Evolutionary conservation across 495 filamentous ascomycete genomes (phyloP), one percentile per base, ranked within the genome.

Genomic region (Daldinia decipiens): DNA sequence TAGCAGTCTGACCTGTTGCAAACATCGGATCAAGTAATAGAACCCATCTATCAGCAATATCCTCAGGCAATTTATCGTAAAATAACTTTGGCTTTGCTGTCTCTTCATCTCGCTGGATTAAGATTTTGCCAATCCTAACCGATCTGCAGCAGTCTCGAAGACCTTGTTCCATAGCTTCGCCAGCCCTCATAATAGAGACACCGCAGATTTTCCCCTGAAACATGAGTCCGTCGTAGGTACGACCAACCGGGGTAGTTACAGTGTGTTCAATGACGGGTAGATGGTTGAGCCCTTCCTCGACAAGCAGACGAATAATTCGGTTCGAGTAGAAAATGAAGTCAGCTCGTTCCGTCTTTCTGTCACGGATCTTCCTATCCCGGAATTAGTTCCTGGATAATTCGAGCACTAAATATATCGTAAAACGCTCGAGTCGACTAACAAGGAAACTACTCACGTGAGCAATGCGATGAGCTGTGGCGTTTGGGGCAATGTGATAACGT

Each of bases 281-380:
- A 80, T 99, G 95, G 79, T 99, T 99, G 36, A 99, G 85, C 12
- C 96, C 95, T 80, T 98, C 95, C 80, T 99, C 95, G 26, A 99
- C 96, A 11, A 99, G 86, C n/a, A 99, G 86, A 24, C 96, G 93
- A 76, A 98, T 98, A 76, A 99, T 98, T 69, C 95, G 89, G 82
- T 99, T 99, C 53, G 95, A 97, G 80, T 98, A 97, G 84, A 99
- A 99, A 74, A 99, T 97, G 80, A 98, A 99, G 80, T 98, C 95
- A 38, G 93, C 95, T 55, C 95, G 91, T 32, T 86, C 85, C 8
- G 96, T 99, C 70, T 90, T 86, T 80, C 90, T 91, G 78, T 98
- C 92, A 71, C 95, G 89, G 79, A 99, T 98, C 87, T 97, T 98
- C 66, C 95, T 99, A 72, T 73, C 58, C 59, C 38, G 58, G 32